Evolutionary conservation across 78 protist genomes (phyloP).

Genomic region (Dictyostelium firmibasis): DNA sequence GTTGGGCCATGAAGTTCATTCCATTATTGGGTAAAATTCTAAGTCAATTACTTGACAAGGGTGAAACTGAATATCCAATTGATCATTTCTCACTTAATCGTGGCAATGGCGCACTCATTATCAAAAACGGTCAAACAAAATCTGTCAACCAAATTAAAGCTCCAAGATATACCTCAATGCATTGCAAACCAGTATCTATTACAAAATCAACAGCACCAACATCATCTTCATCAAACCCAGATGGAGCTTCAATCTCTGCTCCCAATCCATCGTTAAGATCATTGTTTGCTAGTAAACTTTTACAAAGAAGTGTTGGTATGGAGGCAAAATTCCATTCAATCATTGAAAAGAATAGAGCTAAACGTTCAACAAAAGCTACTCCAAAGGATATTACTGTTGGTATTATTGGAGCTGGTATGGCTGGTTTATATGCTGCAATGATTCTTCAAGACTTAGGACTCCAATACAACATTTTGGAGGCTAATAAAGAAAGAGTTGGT

Average conservation of each 20-base stretch:
- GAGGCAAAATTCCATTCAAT: background rate
- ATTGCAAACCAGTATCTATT: background rate
- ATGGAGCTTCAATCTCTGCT: background rate
- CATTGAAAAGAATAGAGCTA: background rate
- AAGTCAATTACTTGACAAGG: background rate
- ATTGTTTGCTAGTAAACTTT: background rate
- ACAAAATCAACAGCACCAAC: background rate
- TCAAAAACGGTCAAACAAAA: background rate
- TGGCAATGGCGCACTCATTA: background rate
- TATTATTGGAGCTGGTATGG: conserved; percentile 53
- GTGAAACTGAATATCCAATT: background rate
- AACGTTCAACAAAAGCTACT: background rate
- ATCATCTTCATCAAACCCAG: background rate
- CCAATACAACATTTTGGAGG: conserved; percentile 28
- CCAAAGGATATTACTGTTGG: background rate
- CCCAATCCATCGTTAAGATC: background rate
- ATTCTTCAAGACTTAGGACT: conserved; percentile 25
- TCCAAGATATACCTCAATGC: background rate
- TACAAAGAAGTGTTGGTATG: background rate
- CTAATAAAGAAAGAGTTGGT: conserved; percentile 12
- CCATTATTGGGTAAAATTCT: conserved; percentile 15
- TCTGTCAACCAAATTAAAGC: background rate
- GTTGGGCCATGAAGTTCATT: conserved; percentile 24
- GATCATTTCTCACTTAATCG: background rate
- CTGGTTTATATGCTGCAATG: conserved; percentile 47